Conservation (phyloP, 768 basidiomycete genomes). For the Leccinum longicurvipes region DNA sequence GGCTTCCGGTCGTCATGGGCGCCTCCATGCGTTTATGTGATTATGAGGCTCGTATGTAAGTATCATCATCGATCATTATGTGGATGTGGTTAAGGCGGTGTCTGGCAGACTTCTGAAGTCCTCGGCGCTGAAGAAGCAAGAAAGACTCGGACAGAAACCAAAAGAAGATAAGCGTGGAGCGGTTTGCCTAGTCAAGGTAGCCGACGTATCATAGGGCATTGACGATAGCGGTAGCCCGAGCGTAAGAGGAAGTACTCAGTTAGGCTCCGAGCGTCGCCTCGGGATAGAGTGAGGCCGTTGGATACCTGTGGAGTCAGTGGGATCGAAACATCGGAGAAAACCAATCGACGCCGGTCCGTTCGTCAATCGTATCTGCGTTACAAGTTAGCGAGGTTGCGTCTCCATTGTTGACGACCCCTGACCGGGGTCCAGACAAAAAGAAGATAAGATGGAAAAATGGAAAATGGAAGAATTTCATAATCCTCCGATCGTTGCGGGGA, state of each 20-base stretch:
- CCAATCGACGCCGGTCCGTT: background rate
- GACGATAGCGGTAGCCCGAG: background rate
- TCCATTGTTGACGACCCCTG: background rate
- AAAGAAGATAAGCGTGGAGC: background rate
- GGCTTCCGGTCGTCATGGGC: background rate
- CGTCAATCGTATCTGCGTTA: background rate
- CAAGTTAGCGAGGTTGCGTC: background rate
- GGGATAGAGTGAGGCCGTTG: background rate
- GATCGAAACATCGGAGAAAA: background rate
- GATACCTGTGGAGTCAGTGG: background rate
- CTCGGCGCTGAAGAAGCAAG: background rate
- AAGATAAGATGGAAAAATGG: too few species aligned
- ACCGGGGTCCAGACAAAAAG: background rate
- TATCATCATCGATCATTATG: background rate
- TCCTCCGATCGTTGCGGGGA: background rate
- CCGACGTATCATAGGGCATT: background rate
- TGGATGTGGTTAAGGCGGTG: background rate
- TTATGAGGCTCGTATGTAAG: background rate
- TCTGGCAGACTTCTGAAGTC: background rate
- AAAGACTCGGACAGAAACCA: background rate
- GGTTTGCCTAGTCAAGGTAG: background rate
- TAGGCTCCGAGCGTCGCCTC: background rate
- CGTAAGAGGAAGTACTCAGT: background rate
- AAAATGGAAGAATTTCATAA: background rate
- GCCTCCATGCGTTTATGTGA: background rate